Evolutionary conservation across 2,329 filamentous ascomycete genomes (phyloP), one percentile per base, ranked within the genome.

Genomic region (Ophiocordyceps sinensis): DNA sequence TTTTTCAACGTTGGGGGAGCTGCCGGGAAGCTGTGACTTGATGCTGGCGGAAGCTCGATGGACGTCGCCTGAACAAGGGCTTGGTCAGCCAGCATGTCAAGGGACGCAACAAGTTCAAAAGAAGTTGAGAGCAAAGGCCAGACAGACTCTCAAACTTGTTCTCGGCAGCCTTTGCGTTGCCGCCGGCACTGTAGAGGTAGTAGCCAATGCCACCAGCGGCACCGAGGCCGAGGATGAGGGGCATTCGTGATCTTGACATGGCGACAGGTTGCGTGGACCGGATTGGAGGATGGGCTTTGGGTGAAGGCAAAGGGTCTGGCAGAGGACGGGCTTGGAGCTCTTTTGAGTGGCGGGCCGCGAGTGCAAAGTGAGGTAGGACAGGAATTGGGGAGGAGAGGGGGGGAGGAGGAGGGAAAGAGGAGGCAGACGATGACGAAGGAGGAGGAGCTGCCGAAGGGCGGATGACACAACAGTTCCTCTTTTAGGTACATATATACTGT

Each of bases 161-260:
- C 72, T 87, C 77, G n/a, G 88, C 89, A 39, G 74, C 77, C 62
- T 82, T 85, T 40, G 85, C 72, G 60, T 78, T 75, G 43, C 89
- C 88, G 46, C 89, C 89, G 14, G 88, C 82, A 40, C 66, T 71
- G 71, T 94, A 98, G 47, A 96, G 74, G 69, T 96, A 96, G 72
- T 94, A 96, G 36, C 83, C 86, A 44, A 79, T 67, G 48, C 78
- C 82, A 52, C 75, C 76, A 28, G 73, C 80, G 49, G 75, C 77
- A 44, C 70, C 74, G 50, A 77, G 63, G 52, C 79, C 82, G 52
- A 81, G 56, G 51, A 67, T 55, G 49, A 69, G 51, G 50, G 71
- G 69, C 35, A 62, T 51, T 49, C 63, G 63, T 39, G 68, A 68
- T 45, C 56, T 60, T 48, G 66, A 67, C 68, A 71, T 73, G 49